Evolutionary conservation across 805 yeast species (phyloP), one percentile per base, ranked within the genome.

Genomic region (Monosporozyma yasuniensis): DNA sequence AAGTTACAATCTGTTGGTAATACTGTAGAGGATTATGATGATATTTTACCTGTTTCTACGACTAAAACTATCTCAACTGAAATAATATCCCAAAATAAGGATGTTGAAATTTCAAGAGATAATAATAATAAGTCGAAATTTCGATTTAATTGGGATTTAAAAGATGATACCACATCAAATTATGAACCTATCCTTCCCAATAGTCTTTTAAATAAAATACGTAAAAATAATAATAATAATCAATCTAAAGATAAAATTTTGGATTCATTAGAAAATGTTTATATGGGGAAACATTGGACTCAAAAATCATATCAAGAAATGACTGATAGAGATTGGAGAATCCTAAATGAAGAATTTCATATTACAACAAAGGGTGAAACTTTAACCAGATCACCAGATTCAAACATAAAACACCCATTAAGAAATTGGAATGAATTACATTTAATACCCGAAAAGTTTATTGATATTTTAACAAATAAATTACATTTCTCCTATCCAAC

Each of bases 251-350:
- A 25, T 6, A 28, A 42, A n/a, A 34, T 14, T 3, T 22, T 45
- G 5, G 58, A 51, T 35, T 23, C 46, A 38, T 48, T 49, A 30
- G 59, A 49, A 49, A 51, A 46, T 51, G 46, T 51, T 32, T 61
- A 57, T 37, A 52, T 59, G 55, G 66, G 65, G 23, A 53, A 59
- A 49, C 70, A 68, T 52, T 93, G 98, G 98, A 67, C 79, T 0
- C 73, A 79, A 39, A 93, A 91, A 59, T 63, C 76, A 0, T 65
- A 81, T 1, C 65, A 65, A 0, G 73, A 77, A 39, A 89, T 91
- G 98, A 77, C 78, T 0, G 70, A 74, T 0, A 72, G 97, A 54
- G 98, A 93, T 64, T 91, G 98, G 98, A 74, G 96, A 50, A 83
- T 88, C 32, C 72, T 91, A 64, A 77, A 76, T 54, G 95, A 87